Evolutionary conservation across 257 asterid genomes (phyloP), one percentile per base, ranked within the genome.

Genomic region (Solanum gracilifrons): DNA sequence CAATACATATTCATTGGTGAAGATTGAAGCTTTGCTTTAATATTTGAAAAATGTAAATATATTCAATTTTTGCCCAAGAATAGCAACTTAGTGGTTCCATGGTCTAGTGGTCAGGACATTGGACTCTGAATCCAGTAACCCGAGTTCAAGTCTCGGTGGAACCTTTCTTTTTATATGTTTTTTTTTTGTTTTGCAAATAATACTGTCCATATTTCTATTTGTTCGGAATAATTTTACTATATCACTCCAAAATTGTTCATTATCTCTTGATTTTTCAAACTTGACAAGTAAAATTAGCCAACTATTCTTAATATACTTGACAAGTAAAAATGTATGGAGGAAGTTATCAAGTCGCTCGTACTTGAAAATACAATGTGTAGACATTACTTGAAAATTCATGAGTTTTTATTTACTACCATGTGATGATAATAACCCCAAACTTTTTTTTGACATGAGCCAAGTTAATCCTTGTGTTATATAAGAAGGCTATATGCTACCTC

Each of bases 51-150:
- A 3, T 1, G 13, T 13, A 29, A 3, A 27, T 27, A 68, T 9
- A 35, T 73, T 4, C 1, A 0, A 1, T 12, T 3, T n/a, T 6
- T 39, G 2, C 32, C 36, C 2, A 25, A 2, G 0, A 2, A 0
- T 0, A 1, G 2, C 0, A 29, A 4, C 4, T 3, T 8, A 29
- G 3, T 0, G 84, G 88, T 73, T 86, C 90, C 90, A 91, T 91
- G 91, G 93, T 89, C 91, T 89, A 88, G 91, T 86, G 91, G 90
- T 91, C 35, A 89, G 93, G 91, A 89, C 92, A 89, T 85, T 91
- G 91, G 93, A 88, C 93, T 91, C 93, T 89, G 92, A 91, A 91
- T 91, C 90, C 90, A 91, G 90, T 91, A 91, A 84, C 93, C 90
- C 90, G 92, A 91, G 91, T 90, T 90, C 91, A 91, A 88, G 31